Base-by-base conservation (phyloP, 164 flowering plant genomes). In the Stephania japonica region DNA sequence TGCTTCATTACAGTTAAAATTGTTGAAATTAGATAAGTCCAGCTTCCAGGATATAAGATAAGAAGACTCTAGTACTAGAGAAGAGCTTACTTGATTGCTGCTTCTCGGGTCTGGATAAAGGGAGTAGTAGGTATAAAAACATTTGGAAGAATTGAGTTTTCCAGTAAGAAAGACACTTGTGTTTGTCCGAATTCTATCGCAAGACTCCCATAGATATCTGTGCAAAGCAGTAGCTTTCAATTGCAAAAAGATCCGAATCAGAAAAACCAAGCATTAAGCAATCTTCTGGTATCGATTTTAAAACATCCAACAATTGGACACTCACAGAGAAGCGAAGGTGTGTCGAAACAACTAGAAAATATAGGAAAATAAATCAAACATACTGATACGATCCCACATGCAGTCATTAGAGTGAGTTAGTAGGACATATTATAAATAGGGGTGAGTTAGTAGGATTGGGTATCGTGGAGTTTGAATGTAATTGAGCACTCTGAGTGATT, bases 141-240 rank as follows among this genome's bases (percentile, higher is more conserved):
- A 68, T 16, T 70, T 11, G 70, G 8, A 65, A 25, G 73, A 76
- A 32, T 56, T 53, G 49, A 67, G 62, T 49, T 70, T 65, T 26
- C 65, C 68, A 10, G 80, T 50, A 50, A 69, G 53, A 26, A 75
- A 67, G 74, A 73, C 65, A 26, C 49, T 44, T 42, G 78, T 26
- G 7, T 62, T 53, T 44, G 71, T 59, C 42, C 76, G 26, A 73
- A 27, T 70, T 64, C 63, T 50, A 65, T 71, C 65, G 64, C 65
- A 41, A 26, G 56, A 67, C 68, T 65, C 38, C 56, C 67, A 10
- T 26, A 78, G 24, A 77, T 67, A 70, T 81, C 89, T 86, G 85
- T 83, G 79, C 65, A 61, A 70, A 62, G 59, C 68, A 56, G 42
- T 47, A 9, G 53, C 13, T 27, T 62, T 41, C 13, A 19, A 74